These are phyloP conservation scores for Eucalyptus polybractea DNA, from an alignment of 345 rosid species.

Conservation along the genomic window DNA sequence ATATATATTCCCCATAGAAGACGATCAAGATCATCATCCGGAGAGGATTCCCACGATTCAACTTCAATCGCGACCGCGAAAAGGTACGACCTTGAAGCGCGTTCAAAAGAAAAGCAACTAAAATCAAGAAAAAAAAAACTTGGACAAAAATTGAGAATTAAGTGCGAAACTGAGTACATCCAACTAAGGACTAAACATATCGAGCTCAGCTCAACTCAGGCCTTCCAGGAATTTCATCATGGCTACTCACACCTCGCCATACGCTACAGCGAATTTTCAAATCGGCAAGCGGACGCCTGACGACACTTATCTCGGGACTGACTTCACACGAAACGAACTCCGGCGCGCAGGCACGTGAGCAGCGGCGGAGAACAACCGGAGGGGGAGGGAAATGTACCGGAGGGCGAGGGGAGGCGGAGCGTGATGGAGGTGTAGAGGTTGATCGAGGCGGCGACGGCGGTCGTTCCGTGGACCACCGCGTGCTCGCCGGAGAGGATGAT, in stretches of 20 bases:
- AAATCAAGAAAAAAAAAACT: not conserved
- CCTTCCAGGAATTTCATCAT: not conserved
- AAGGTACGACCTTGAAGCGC: not conserved
- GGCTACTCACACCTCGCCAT: not conserved
- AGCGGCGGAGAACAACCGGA: too few relatives aligned
- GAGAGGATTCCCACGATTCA: not conserved
- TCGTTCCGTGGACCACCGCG: slow-evolving; percentile 91
- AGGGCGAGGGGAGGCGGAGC: slow-evolving; percentile 35
- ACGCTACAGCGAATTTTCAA: not conserved
- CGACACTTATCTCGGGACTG: not conserved
- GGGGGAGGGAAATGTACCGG: slow-evolving; percentile 13
- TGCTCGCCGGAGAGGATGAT: slow-evolving; percentile 94
- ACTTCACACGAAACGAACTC: not conserved
- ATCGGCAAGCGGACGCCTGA: not conserved
- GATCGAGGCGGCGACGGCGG: slow-evolving; percentile 90
- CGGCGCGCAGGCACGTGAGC: not conserved
- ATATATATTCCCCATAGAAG: not conserved
- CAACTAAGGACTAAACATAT: not conserved
- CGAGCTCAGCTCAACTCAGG: not conserved
- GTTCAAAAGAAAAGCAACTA: not conserved
- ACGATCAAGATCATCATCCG: not conserved
- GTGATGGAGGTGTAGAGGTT: slow-evolving; percentile 60
- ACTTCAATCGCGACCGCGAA: not conserved
- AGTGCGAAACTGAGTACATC: not conserved
- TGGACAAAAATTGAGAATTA: not conserved